Evolutionary conservation across 2,329 filamentous ascomycete species (phyloP).

Genomic region (Venturia oleaginea): DNA sequence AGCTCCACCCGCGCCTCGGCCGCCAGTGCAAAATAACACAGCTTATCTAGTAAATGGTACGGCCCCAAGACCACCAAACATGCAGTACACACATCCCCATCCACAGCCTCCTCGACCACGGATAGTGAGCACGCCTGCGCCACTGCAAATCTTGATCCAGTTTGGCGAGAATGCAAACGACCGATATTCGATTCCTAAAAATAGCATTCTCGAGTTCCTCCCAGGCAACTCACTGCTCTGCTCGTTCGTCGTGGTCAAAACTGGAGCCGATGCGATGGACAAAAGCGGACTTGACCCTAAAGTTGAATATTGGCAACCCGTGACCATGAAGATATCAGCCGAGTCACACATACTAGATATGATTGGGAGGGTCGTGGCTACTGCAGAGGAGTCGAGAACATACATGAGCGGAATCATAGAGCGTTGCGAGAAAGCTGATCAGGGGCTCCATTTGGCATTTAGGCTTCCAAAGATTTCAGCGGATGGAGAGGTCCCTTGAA

Average conservation of each 20-base stretch:
- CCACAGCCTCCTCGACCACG: constrained; percentile 32
- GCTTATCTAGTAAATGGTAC: neutral
- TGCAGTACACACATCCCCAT: constrained; percentile 3
- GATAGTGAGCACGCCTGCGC: constrained; percentile 34
- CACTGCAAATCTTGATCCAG: constrained; percentile 25
- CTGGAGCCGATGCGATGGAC: constrained; percentile 15
- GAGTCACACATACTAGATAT: constrained; percentile 44
- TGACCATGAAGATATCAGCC: constrained; percentile 53
- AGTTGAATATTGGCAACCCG: constrained; percentile 67
- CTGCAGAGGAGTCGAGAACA: constrained; percentile 27
- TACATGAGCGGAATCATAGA: constrained; percentile 41
- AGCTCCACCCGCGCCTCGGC: constrained; percentile 17
- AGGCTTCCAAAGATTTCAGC: constrained; percentile 36
- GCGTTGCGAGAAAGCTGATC: constrained; percentile 46
- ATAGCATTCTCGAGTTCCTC: constrained; percentile 64
- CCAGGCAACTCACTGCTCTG: constrained; percentile 55
- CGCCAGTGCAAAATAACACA: constrained; percentile 14
- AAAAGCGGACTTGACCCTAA: constrained; percentile 37
- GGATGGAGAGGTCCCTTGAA: neutral
- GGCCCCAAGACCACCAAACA: constrained; percentile 5
- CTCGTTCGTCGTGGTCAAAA: constrained; percentile 62
- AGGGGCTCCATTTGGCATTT: constrained; percentile 46
- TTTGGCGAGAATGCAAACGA: constrained; percentile 48
- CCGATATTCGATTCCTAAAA: constrained; percentile 69
- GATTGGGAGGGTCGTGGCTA: constrained; percentile 46